These are phyloP conservation scores for Ophiosphaerella herpotricha DNA, from an alignment of 2,329 filamentous ascomycete genomes.

Conservation along the genomic window DNA sequence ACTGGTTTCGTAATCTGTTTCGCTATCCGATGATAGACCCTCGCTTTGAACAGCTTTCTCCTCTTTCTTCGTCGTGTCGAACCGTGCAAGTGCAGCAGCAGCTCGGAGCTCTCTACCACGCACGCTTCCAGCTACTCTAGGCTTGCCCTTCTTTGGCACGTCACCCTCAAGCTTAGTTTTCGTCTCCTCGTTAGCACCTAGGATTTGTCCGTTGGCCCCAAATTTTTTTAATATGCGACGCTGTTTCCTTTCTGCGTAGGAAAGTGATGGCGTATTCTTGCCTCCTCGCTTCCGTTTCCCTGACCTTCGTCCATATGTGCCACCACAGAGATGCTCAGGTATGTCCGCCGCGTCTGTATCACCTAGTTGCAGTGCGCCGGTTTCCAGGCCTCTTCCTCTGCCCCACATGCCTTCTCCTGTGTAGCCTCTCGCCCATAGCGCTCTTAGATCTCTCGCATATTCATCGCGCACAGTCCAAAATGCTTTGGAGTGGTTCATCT, in stretches of 20 bases:
- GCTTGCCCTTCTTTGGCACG: slow-evolving; percentile 65
- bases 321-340: slow-evolving; percentile 74
- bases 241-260: slow-evolving; percentile 75
- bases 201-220: slow-evolving; percentile 67
- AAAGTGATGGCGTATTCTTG: slow-evolving; percentile 55
- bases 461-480: slow-evolving; percentile 81
- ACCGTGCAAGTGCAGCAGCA: slow-evolving; percentile 75
- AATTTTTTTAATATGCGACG: slow-evolving; percentile 76
- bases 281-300: slow-evolving; percentile 56
- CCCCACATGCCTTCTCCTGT: slow-evolving; percentile 86
- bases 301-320: slow-evolving; percentile 67
- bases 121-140: slow-evolving; percentile 74
- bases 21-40: slow-evolving; percentile 34
- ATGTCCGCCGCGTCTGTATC: slow-evolving; percentile 33
- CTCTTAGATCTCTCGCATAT: slow-evolving; percentile 73
- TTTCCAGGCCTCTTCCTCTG: slow-evolving; percentile 65
- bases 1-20: slow-evolving; percentile 44
- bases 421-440: slow-evolving; percentile 71
- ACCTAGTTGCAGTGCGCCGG: slow-evolving; percentile 36
- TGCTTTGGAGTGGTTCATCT: slow-evolving; percentile 84
- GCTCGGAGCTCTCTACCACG: slow-evolving; percentile 76
- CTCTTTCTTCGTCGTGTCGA: slow-evolving; percentile 59
- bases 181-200: slow-evolving; percentile 70
- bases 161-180: slow-evolving; percentile 71
- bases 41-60: slow-evolving; percentile 47